Percentiles rank a stretch among this genome's conserved stretches.
Conservation (phyloP, 2,329 filamentous ascomycete genomes). For the Nemania serpens region DNA sequence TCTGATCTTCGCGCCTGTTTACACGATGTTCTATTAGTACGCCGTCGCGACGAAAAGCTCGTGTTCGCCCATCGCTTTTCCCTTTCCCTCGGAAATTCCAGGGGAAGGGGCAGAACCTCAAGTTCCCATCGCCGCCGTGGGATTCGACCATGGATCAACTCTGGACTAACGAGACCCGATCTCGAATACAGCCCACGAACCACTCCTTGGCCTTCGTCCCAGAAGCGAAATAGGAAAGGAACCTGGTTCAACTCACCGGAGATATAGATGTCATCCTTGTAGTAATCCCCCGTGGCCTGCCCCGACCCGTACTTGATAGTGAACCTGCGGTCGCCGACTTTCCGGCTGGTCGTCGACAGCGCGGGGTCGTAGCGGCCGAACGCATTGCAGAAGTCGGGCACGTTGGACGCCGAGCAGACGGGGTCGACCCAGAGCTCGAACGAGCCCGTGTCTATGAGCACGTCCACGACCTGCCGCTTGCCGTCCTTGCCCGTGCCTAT, state of each 20-base stretch:
- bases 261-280: constrained; percentile 51
- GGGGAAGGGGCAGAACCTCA: background rate
- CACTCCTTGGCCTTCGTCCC: background rate
- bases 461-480: constrained; percentile 47
- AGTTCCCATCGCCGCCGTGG: no score
- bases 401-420: constrained; percentile 45
- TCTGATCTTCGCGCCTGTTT: constrained; percentile 43
- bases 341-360: constrained; percentile 48
- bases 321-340: constrained; percentile 43
- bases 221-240: background rate
- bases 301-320: constrained; percentile 46
- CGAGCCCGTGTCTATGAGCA: constrained; percentile 58
- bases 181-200: no score
- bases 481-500: constrained; percentile 48
- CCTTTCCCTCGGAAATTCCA: background rate
- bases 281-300: constrained; percentile 50
- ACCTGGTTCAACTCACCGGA: constrained; percentile 42
- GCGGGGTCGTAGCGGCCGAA: constrained; percentile 52
- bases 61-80: background rate
- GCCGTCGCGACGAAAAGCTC: background rate
- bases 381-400: constrained; percentile 45
- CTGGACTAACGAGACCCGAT: no score
- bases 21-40: background rate
- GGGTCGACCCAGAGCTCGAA: constrained; percentile 62
- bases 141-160: no score